A percentile compares a stretch with the other conserved stretches of the same genome.
Conservation (phyloP, 306 rosid genomes). For the Cyclanthera cordifolia region DNA sequence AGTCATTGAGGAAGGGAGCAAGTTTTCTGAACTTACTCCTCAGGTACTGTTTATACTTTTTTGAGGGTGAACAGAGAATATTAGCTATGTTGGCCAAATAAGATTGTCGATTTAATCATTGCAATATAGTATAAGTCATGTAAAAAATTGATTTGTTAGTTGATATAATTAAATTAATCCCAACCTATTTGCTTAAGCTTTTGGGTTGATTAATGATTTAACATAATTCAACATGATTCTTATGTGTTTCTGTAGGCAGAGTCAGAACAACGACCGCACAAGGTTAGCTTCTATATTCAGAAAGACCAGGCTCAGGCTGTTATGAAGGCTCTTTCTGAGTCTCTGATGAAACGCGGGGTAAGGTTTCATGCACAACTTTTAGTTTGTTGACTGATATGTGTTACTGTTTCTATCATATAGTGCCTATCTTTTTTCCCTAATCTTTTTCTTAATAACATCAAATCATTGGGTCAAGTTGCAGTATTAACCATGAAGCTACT, state of each 20-base stretch:
- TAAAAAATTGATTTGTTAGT: no score
- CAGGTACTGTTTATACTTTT: constrained; percentile 41
- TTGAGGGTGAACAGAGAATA: constrained; percentile 4
- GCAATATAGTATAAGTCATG: constrained; percentile 5
- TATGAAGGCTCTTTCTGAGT: constrained; percentile 54
- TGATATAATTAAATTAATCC: no score
- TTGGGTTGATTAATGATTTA: no score
- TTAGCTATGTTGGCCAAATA: background rate
- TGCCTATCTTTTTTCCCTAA: no score
- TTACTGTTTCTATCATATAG: background rate
- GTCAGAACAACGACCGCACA: constrained; percentile 81
- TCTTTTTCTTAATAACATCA: background rate
- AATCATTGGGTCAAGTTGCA: background rate
- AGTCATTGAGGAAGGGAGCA: constrained; percentile 63
- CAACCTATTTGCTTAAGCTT: no score
- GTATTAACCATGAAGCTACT: background rate
- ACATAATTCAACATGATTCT: no score
- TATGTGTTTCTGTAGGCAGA: constrained; percentile 52
- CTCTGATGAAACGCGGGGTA: constrained; percentile 56
- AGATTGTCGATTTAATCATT: background rate
- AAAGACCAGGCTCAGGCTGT: constrained; percentile 68
- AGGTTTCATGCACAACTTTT: constrained; percentile 17
- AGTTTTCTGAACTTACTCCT: constrained; percentile 58
- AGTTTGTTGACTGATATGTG: background rate
- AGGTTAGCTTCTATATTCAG: constrained; percentile 73